Evolutionary conservation across 345 rosid genomes (phyloP).

Genomic region (Angophora floribunda): DNA sequence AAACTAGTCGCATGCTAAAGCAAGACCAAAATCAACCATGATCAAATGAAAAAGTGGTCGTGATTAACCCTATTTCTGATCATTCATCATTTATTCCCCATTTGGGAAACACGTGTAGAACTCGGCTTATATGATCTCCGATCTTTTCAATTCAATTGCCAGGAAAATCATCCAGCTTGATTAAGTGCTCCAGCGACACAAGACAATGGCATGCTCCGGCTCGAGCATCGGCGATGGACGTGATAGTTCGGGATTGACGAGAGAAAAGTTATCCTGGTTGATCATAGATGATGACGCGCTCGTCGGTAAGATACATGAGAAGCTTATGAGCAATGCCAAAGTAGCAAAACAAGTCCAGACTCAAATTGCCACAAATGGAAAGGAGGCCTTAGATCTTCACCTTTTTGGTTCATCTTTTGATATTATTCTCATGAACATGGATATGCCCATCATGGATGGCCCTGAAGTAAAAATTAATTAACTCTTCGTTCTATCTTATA

Average conservation of each 20-base stretch:
- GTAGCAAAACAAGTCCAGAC: neutral
- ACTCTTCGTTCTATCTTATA: neutral
- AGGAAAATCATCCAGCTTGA: neutral
- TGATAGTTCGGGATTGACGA: neutral
- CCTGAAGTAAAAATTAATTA: slow-evolving; percentile 2
- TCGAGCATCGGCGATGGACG: neutral
- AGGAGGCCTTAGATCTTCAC: slow-evolving; percentile 24
- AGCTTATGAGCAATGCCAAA: neutral
- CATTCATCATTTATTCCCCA: neutral
- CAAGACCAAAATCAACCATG: neutral
- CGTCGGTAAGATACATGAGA: neutral
- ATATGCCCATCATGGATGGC: slow-evolving; percentile 33
- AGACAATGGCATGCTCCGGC: neutral
- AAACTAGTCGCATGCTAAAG: neutral
- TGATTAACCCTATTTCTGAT: neutral
- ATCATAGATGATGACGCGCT: slow-evolving; percentile 20
- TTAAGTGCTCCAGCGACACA: neutral
- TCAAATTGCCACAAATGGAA: slow-evolving; percentile 11
- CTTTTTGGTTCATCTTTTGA: slow-evolving; percentile 6
- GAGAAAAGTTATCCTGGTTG: neutral
- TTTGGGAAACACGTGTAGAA: neutral
- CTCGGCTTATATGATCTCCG: neutral
- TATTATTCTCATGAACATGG: slow-evolving; percentile 24
- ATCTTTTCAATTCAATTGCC: neutral
- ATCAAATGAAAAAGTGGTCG: neutral